Base-by-base conservation (phyloP, 2,329 filamentous ascomycete species). In the Arachnomyces sp. region DNA sequence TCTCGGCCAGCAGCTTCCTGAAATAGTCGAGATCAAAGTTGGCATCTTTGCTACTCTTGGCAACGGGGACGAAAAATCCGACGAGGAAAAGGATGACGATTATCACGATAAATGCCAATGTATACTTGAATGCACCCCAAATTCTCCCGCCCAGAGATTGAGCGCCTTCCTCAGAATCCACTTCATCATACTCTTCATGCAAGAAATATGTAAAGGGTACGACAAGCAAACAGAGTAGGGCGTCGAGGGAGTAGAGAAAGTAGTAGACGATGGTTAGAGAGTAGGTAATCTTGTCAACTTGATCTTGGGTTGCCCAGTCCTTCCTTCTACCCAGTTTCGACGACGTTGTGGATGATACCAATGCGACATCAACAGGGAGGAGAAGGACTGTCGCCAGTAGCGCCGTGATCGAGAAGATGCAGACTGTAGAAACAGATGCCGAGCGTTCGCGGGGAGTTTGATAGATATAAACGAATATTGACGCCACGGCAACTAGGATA, bases 121-220 rank as follows among this genome's bases (percentile, higher is more conserved):
- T 95, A 67, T 95, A 96, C 66, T 93, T 95, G 59, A 86, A 70
- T 3, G 92, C 87, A n/a, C 81, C 81, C 75, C 81, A 82, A 44
- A 96, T 74, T 40, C 87, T 77, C 55, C 79, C 76, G 5, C 72
- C 74, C 43, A 83, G 63, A 2, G 84, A 83, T 59, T 89, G 82
- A 21, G 77, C 79, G 25, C 86, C 85, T 45, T 86, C 78, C 53
- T 94, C 86, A 28, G 82, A 75, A 45, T 88, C 88, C 14, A 90
- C 82, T 65, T 95, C 88, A 55, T 95, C 90, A 50, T 94, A 94
- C 63, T 96, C 92, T 62, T 98, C 92, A 56, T 94, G 92, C 80
- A 84, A 95, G 62, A 98, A 98, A 69, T 98, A 98, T 35, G 89
- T 84, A 59, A 98, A 98, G 0, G 92, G 92, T 14, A 96, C 84